Evolutionary conservation across 768 basidiomycete species (phyloP), one percentile per base, ranked within the genome.

Genomic region (Kwoniella dejecticola): DNA sequence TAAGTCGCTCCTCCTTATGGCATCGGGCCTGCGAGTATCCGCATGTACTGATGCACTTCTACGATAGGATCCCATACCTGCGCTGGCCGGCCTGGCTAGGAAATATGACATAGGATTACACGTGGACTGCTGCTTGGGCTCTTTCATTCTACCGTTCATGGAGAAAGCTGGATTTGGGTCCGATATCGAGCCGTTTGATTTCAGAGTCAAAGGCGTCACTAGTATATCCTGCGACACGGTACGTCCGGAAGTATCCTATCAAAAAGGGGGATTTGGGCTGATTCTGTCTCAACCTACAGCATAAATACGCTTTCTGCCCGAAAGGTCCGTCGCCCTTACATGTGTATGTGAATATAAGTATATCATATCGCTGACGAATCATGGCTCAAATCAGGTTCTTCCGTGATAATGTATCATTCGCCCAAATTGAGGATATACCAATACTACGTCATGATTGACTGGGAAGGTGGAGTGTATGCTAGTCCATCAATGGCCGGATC

Each of bases 91-190:
- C 38, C 82, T 99, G 15, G 94, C 95, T 0, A 79, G 83, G 57
- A 82, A 81, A 66, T 79, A 93, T 75, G 87, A 88, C 17, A 82
- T 94, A 57, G 92, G 93, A 6, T 79, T 97, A 24, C 95, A 96
- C 75, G 93, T 97, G 60, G 94, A 96, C 70, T 94, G 92, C 76
- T 97, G 94, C 77, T 82, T 97, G 10, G 94, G 93, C 2, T 89
- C 88, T 49, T 96, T 98, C 80, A 88, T 97, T 66, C 84, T 97
- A 62, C 93, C 95, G 0, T 99, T 90, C 83, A 83, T 99, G 48
- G 89, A 91, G 70, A 85, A 66, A 67, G 69, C 71, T 5, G 71
- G 73, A 3, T 57, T 71, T 64, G 85, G 88, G 13, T 90, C 89
- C 3, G 84, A 89, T 55, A 81, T 89, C 0, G 78, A 82, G 36